Conservation (phyloP, 2,329 filamentous ascomycete genomes). For the Coniella lustricola region DNA sequence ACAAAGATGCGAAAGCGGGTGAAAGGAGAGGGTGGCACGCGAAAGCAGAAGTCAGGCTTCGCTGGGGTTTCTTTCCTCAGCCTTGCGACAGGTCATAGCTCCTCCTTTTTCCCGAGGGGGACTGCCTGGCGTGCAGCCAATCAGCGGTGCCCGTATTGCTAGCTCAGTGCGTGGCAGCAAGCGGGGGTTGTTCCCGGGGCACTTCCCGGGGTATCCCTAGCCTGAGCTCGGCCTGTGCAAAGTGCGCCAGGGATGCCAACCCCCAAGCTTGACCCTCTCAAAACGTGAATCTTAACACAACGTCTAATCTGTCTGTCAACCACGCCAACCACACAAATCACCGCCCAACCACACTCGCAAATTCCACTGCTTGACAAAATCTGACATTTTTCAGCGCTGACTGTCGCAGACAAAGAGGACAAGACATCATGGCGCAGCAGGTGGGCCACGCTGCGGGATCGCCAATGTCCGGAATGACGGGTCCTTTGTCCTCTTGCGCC, state of each 20-base stretch:
- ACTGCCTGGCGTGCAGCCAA: neutral
- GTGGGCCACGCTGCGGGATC: neutral
- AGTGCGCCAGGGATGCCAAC: too few relatives aligned
- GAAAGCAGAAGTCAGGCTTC: slow-evolving; percentile 9
- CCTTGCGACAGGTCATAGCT: slow-evolving; percentile 4
- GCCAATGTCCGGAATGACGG: neutral
- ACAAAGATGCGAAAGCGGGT: slow-evolving; percentile 14
- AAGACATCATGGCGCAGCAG: neutral
- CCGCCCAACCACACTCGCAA: too few relatives aligned
- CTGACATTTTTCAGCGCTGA: neutral
- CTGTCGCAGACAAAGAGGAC: neutral
- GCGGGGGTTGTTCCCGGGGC: neutral
- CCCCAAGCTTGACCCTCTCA: too few relatives aligned
- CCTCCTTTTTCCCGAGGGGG: neutral
- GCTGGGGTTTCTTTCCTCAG: slow-evolving; percentile 18
- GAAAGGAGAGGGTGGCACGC: slow-evolving; percentile 15
- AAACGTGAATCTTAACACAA: too few relatives aligned
- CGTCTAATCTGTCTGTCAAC: too few relatives aligned
- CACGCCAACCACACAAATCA: too few relatives aligned
- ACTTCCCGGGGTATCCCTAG: neutral
- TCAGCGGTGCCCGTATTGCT: neutral
- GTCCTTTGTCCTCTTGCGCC: slow-evolving; percentile 2
- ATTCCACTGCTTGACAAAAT: neutral
- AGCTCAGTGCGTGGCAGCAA: neutral
- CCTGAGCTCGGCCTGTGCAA: too few relatives aligned